Evolutionary conservation across 768 basidiomycete genomes (phyloP).

Genomic region (Lepiota venenata): DNA sequence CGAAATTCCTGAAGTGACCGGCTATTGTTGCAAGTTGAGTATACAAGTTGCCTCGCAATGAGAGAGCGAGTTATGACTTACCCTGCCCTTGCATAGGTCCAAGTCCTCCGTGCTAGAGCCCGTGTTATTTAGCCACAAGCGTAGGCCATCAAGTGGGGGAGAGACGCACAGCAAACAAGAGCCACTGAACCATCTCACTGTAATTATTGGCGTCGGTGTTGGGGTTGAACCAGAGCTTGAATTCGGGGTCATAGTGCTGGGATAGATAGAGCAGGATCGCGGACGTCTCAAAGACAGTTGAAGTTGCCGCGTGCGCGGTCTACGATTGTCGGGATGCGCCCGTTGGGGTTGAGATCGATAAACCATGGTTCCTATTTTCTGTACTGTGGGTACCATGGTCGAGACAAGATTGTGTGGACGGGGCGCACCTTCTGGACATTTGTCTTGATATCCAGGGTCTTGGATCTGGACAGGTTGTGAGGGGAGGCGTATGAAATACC

Average conservation of each 20-base stretch:
- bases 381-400: neutral
- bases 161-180: conserved; percentile 69
- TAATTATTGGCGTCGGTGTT: conserved; percentile 51
- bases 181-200: conserved; percentile 80
- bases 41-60: neutral
- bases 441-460: conserved; percentile 53
- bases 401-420: neutral
- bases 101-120: conserved; percentile 65
- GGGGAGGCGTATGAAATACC: neutral
- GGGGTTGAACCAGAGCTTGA: conserved; percentile 63
- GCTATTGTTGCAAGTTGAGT: conserved; percentile 30
- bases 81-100: conserved; percentile 88
- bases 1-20: conserved; percentile 65
- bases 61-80: conserved; percentile 3
- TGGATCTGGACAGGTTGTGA: conserved; percentile 30
- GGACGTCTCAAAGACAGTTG: conserved; percentile 68
- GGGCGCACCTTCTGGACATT: conserved; percentile 69
- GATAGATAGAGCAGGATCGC: conserved; percentile 84
- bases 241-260: conserved; percentile 78
- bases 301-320: conserved; percentile 63
- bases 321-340: conserved; percentile 64
- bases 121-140: neutral
- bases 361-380: conserved; percentile 59
- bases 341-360: conserved; percentile 70
- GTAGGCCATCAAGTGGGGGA: neutral